Base-by-base conservation (phyloP, 108 stramenopile genomes). In the Hondaea fermentalgiana region DNA sequence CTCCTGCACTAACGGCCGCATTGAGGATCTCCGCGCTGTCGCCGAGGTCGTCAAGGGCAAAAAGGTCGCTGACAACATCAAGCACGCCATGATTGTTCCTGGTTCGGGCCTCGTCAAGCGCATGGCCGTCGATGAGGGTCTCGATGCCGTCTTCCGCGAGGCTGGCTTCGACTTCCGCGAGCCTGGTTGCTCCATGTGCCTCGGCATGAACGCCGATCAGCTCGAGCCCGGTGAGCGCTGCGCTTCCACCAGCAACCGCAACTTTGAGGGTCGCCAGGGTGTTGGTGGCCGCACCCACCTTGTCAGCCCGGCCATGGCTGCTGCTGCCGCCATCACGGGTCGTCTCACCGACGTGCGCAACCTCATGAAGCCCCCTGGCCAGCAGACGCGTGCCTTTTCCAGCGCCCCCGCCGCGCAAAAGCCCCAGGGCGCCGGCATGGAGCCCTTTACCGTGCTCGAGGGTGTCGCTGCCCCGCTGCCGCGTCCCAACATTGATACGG, bases 201-300 rank as follows among this genome's bases (percentile, higher is more conserved):
- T 97, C 72, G 97, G 96, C 44, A 97, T 97, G 97, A 97, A 97
- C 87, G 91, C 96, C 57, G 97, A 97, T 89, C 96, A 97, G 90
- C 94, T 97, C 44, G 95, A 96, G 88, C 96, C 97, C 29, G 89
- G 96, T 92, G 96, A 97, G 87, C 94, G 97, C 10, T 97, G 97
- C 90, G 97, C 97, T 6, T 97, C 96, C 42, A 97, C 97, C 29
- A 97, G 96, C 59, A 97, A 97, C 90, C 95, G 97, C 59, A 97
- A 97, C 95, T 97, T 97, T 88, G 97, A 97, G 92, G 97, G 97
- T 55, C 95, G 97, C 69, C 97, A 97, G 92, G 97, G 97, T 19
- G 94, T 93, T 92, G 96, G 97, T 17, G 97, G 97, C 35, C 91
- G 97, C 58, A 97, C 97, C 47, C 97, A 97, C 90, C 90, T 97